phyloP scores from a whole-genome alignment of 2,329 filamentous ascomycete species.

The Diaporthe australafricana region DNA sequence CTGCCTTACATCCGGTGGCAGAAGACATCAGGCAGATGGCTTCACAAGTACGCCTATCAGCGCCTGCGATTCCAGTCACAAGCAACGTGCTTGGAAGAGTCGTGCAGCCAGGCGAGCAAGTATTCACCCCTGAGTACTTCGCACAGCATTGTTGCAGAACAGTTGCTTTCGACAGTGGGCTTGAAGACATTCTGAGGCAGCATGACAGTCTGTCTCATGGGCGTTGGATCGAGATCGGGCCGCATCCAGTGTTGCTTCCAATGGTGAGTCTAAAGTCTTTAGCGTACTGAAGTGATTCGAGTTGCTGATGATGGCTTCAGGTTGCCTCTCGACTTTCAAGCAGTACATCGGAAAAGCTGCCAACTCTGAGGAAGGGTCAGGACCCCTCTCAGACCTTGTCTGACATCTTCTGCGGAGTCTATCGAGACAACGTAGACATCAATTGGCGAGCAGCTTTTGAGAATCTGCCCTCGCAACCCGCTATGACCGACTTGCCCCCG shows the following conservation, averaged over 20 bases:
- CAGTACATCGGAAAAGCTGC: background rate
- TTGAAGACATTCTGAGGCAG: background rate
- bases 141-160: background rate
- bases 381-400: constrained; percentile 4
- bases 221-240: constrained; percentile 74
- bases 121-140: constrained; percentile 3
- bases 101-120: constrained; percentile 12
- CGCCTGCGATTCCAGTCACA: constrained; percentile 12
- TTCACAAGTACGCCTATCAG: constrained; percentile 22
- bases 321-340: background rate
- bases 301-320: background rate
- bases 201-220: background rate
- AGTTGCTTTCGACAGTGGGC: constrained; percentile 10
- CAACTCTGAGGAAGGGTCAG: background rate
- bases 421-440: background rate
- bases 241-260: constrained; percentile 66
- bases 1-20: background rate
- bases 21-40: constrained; percentile 22
- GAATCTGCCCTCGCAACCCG: background rate
- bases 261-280: background rate
- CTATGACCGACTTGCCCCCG: background rate
- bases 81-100: constrained; percentile 26
- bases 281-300: background rate
- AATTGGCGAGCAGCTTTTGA: background rate
- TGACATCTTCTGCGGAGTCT: background rate